Evolutionary conservation across 768 basidiomycete genomes (phyloP).

Genomic region (Trametes cinnabarina): DNA sequence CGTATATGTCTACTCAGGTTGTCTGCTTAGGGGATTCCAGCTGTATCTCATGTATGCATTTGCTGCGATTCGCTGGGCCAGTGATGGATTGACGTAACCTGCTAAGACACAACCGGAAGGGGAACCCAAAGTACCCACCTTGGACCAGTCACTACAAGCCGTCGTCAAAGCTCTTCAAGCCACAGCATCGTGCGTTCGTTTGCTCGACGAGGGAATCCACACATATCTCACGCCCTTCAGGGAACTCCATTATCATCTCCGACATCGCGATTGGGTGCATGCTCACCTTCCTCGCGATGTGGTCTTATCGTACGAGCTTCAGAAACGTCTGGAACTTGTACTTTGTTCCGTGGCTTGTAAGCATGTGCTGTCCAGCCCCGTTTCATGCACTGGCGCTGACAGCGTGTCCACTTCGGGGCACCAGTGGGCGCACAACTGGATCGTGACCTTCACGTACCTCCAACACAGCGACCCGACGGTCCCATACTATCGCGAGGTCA

Average conservation of each 20-base stretch:
- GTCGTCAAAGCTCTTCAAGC: constrained; percentile 44
- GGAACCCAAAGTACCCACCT: constrained; percentile 27
- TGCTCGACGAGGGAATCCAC: not conserved
- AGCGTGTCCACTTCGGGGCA: no score
- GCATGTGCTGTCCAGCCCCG: constrained; percentile 19
- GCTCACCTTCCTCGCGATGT: constrained; percentile 35
- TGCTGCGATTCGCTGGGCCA: not conserved
- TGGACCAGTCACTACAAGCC: constrained; percentile 28
- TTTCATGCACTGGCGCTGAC: no score
- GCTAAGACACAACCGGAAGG: constrained; percentile 24
- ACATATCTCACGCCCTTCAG: not conserved
- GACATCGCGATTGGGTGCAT: constrained; percentile 42
- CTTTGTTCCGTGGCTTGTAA: constrained; percentile 52
- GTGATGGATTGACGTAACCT: not conserved
- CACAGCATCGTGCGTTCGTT: constrained; percentile 39
- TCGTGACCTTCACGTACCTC: constrained; percentile 29
- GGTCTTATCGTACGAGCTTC: constrained; percentile 33
- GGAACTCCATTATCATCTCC: constrained; percentile 38
- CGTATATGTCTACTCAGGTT: not conserved
- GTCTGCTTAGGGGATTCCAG: constrained; percentile 22
- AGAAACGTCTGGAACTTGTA: constrained; percentile 39
- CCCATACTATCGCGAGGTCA: constrained; percentile 23
- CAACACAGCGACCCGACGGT: constrained; percentile 29
- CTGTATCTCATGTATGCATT: constrained; percentile 23
- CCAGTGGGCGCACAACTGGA: constrained; percentile 44